These are phyloP conservation scores for Carex littledalei DNA, from an alignment of 176 grass and related monocot species.

Conservation along the genomic window DNA sequence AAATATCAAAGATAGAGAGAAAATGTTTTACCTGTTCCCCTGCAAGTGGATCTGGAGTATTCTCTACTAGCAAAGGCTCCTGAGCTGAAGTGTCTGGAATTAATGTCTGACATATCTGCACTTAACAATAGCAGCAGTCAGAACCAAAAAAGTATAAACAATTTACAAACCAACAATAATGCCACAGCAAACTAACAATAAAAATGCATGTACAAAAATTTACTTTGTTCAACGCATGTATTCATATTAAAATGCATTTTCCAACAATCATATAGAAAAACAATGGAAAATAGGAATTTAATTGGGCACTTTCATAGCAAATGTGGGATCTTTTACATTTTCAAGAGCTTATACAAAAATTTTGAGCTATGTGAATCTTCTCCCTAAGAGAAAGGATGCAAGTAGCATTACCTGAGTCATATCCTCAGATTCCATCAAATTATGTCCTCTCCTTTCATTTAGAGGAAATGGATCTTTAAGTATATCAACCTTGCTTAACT, in stretches of 20 bases:
- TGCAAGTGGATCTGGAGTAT: constrained; percentile 71
- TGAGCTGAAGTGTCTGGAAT: constrained; percentile 66
- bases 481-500: constrained; percentile 67
- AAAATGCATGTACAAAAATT: background rate
- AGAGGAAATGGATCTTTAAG: constrained; percentile 75
- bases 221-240: background rate
- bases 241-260: background rate
- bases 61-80: constrained; percentile 79
- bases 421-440: constrained; percentile 79
- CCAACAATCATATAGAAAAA: background rate
- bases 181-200: background rate
- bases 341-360: constrained; percentile 7
- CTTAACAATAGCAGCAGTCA: background rate
- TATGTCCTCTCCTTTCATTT: constrained; percentile 50
- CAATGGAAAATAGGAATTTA: background rate
- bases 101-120: constrained; percentile 67
- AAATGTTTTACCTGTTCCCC: constrained; percentile 69
- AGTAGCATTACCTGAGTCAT: constrained; percentile 43
- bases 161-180: background rate
- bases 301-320: background rate
- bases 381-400: constrained; percentile 20
- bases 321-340: background rate
- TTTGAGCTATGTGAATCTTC: constrained; percentile 17
- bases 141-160: background rate
- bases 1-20: background rate